phyloP scores from a whole-genome alignment of 345 rosid genomes.

The Triadica sebifera region DNA sequence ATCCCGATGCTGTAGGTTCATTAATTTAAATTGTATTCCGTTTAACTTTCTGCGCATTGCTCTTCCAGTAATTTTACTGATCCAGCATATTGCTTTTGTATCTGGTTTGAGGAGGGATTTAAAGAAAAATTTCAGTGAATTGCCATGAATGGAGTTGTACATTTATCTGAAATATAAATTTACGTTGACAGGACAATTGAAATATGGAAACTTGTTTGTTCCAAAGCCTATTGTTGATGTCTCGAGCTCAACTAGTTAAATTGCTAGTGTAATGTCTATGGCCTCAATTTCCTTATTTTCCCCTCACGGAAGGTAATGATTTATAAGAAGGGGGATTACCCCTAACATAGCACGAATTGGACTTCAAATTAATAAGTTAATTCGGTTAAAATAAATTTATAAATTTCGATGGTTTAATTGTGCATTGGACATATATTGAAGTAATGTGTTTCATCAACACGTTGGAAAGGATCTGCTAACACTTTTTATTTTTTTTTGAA shows the following conservation, averaged over 20 bases:
- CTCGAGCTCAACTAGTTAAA: not conserved
- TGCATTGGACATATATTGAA: no score
- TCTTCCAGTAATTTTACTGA: not conserved
- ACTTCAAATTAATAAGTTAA: no score
- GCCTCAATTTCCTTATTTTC: not conserved
- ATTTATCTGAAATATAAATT: not conserved
- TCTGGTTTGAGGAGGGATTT: not conserved
- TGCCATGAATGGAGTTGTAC: not conserved
- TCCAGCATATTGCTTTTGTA: not conserved
- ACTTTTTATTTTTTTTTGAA: no score
- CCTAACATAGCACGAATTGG: no score
- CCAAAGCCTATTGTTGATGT: not conserved
- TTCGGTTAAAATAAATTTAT: no score
- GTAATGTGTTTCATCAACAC: no score
- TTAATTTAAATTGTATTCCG: not conserved
- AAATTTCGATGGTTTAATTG: no score
- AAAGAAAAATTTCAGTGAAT: not conserved
- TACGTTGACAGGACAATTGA: not conserved
- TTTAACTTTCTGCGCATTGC: not conserved
- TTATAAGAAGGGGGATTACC: no score
- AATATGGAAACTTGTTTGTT: not conserved
- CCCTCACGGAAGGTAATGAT: not conserved
- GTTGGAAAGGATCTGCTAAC: no score
- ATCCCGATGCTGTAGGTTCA: not conserved
- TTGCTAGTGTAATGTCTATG: not conserved